Evolutionary conservation across 495 filamentous ascomycete species (phyloP).

Genomic region (Podospora tetraspora): DNA sequence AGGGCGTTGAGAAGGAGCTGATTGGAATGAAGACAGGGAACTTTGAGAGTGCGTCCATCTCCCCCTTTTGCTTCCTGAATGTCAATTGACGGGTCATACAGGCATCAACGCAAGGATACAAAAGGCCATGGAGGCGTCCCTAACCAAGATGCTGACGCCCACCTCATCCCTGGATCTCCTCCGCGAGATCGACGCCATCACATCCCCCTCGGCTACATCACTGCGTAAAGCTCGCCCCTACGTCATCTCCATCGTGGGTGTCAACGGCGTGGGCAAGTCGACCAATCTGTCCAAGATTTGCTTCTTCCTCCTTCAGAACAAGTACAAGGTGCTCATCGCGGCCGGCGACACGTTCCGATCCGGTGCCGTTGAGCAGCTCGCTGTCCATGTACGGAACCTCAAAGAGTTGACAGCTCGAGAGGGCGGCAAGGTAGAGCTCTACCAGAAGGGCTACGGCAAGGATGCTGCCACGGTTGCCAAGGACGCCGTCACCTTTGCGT

Average conservation of each 20-base stretch:
- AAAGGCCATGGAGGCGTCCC: conserved; percentile 79
- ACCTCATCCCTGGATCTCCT: conserved; percentile 91
- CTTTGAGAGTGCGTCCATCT: conserved; percentile 66
- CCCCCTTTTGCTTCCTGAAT: background rate
- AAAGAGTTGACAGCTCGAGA: conserved; percentile 78
- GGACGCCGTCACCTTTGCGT: conserved; percentile 79
- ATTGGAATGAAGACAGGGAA: conserved; percentile 85
- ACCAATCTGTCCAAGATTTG: conserved; percentile 96
- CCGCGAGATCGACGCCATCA: conserved; percentile 81
- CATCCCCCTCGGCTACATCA: conserved; percentile 52
- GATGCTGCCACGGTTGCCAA: conserved; percentile 93
- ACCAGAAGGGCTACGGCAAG: conserved; percentile 95
- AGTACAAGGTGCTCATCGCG: conserved; percentile 89
- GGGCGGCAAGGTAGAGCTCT: conserved; percentile 78
- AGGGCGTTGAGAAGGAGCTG: conserved; percentile 83
- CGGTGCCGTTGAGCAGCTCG: conserved; percentile 92
- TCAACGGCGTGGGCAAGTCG: conserved; percentile 97
- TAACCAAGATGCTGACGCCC: conserved; percentile 91
- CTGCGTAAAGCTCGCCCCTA: conserved; percentile 68
- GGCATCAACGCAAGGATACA: conserved; percentile 75
- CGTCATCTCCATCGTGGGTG: conserved; percentile 94
- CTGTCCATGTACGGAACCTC: conserved; percentile 87
- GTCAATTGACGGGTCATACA: conserved; percentile 17
- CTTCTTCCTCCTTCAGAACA: conserved; percentile 95
- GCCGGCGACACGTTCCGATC: conserved; percentile 97